Percentiles rank a stretch among this genome's conserved stretches.
Evolutionary conservation across 495 filamentous ascomycete genomes (phyloP).

Genomic region (Neurospora cerealis): DNA sequence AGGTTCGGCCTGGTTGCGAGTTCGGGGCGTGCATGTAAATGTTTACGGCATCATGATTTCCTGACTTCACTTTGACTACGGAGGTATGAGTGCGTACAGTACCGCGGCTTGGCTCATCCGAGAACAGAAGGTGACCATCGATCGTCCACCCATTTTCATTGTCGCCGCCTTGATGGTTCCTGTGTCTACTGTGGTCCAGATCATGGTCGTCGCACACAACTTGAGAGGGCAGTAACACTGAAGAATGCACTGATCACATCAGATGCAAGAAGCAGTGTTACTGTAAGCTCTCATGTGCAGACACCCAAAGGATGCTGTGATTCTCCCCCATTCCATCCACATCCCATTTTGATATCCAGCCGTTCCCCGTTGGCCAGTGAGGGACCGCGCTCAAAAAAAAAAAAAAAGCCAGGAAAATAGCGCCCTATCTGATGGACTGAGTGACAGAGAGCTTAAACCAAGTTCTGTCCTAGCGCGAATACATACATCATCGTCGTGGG

Average conservation of each 20-base stretch:
- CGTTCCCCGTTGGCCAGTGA: background rate
- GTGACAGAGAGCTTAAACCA: background rate
- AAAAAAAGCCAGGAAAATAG: background rate
- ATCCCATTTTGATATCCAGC: background rate
- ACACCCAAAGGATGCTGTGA: background rate
- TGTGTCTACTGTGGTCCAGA: background rate
- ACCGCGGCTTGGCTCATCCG: background rate
- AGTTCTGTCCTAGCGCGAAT: background rate
- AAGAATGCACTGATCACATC: background rate
- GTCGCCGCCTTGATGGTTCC: background rate
- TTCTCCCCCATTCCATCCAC: background rate
- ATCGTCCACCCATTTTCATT: background rate
- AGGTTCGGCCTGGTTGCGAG: background rate
- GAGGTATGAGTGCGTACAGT: background rate
- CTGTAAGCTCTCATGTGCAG: background rate
- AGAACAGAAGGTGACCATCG: background rate
- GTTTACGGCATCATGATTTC: background rate
- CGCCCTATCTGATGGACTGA: background rate
- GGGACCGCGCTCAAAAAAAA: background rate
- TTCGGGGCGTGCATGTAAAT: background rate
- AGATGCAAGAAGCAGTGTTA: background rate
- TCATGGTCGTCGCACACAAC: background rate
- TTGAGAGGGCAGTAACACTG: background rate
- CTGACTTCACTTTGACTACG: background rate
- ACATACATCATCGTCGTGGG: background rate